Evolutionary conservation across 257 asterid species (phyloP).

Genomic region (Leonotis leonurus): DNA sequence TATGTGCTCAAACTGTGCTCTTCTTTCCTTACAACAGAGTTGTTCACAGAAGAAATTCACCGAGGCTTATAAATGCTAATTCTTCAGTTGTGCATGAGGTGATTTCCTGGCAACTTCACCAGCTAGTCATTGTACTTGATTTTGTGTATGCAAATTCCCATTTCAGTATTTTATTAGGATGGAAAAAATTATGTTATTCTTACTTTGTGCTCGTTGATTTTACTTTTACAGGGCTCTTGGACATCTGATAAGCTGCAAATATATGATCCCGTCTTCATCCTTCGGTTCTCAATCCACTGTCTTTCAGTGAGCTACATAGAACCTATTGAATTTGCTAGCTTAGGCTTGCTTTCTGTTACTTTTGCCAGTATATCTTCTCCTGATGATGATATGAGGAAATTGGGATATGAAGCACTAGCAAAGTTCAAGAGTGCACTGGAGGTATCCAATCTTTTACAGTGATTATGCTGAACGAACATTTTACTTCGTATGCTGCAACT

Average conservation of each 20-base stretch:
- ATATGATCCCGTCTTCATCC: slow-evolving; percentile 84
- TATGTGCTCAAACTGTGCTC: slow-evolving; percentile 73
- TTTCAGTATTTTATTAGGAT: slow-evolving; percentile 3
- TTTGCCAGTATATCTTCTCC: slow-evolving; percentile 78
- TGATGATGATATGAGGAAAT: slow-evolving; percentile 59
- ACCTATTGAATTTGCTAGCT: slow-evolving; percentile 79
- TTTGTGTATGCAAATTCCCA: slow-evolving; percentile 2
- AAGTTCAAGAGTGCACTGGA: slow-evolving; percentile 58
- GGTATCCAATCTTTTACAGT: slow-evolving; percentile 37
- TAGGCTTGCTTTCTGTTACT: slow-evolving; percentile 78
- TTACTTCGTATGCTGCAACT: slow-evolving; percentile 1
- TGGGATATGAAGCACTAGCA: slow-evolving; percentile 73
- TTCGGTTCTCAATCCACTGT: slow-evolving; percentile 71
- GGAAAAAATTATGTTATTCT: background rate
- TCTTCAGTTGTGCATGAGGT: slow-evolving; percentile 42
- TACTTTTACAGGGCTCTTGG: slow-evolving; percentile 36
- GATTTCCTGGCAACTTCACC: slow-evolving; percentile 9
- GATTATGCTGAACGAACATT: background rate
- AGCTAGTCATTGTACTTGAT: background rate
- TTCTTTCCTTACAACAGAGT: slow-evolving; percentile 59
- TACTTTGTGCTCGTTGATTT: slow-evolving; percentile 4
- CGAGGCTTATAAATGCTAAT: slow-evolving; percentile 31
- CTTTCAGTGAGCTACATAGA: slow-evolving; percentile 68
- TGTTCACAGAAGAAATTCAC: slow-evolving; percentile 27
- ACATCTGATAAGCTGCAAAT: slow-evolving; percentile 37